Conservation (phyloP, 768 basidiomycete genomes). For the Lactarius sanguifluus region DNA sequence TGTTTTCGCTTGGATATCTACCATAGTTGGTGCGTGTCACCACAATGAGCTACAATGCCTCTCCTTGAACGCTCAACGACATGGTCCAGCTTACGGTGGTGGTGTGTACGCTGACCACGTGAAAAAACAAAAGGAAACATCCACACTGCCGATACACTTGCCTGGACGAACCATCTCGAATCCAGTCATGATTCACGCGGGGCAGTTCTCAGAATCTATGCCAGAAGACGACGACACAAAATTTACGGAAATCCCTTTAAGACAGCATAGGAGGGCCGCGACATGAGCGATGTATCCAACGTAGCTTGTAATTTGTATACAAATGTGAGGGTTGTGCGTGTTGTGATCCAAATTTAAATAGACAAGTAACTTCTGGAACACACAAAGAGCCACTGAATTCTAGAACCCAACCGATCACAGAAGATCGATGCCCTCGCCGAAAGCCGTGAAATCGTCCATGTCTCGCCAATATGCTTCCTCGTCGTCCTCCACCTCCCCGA, state of each 20-base stretch:
- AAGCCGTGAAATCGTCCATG: constrained; percentile 22
- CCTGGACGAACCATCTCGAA: constrained; percentile 9
- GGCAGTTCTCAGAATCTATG: not conserved
- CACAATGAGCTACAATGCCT: not conserved
- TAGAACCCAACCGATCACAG: not conserved
- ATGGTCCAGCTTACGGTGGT: constrained; percentile 8
- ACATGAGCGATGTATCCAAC: not conserved
- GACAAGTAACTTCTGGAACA: not conserved
- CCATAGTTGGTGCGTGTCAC: constrained; percentile 6
- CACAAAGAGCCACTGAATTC: not conserved
- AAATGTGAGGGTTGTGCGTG: not conserved
- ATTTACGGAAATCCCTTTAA: constrained; percentile 7
- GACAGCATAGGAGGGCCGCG: not conserved
- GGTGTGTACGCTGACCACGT: constrained; percentile 7
- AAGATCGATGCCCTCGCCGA: not conserved
- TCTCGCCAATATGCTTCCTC: constrained; percentile 29
- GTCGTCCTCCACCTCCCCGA: constrained; percentile 21
- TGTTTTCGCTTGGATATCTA: constrained; percentile 14
- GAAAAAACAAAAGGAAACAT: not conserved
- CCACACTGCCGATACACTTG: constrained; percentile 11
- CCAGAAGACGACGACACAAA: not conserved
- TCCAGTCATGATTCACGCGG: constrained; percentile 14
- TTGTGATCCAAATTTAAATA: constrained; percentile 8
- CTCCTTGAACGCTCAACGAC: not conserved
- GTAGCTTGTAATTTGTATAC: constrained; percentile 2